Base-by-base conservation (phyloP, 257 asterid genomes). In the Przewalskia tangutica region DNA sequence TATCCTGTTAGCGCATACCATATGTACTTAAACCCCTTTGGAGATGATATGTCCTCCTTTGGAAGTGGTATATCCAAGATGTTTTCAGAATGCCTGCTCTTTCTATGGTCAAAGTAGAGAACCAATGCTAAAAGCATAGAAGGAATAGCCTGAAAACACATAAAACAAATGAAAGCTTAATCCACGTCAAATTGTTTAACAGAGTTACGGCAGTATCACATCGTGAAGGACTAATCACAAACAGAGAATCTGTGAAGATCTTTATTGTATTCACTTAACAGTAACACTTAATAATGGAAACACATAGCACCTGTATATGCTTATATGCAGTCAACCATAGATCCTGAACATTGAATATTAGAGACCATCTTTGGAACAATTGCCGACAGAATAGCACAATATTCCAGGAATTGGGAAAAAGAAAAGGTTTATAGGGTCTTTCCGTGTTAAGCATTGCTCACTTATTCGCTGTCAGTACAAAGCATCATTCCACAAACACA, bases 51-150 rank as follows among this genome's bases (percentile, higher is more conserved):
- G 2, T 80, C 82, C 16, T 92, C 91, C 86, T 88, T 91, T 8
- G 89, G 82, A 82, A 92, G 77, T 48, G 89, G 91, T 32, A 85
- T 32, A 71, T 89, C 95, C 59, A 71, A 53, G 71, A 83, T 46
- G 82, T 58, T 81, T 34, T 64, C 54, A 64, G 92, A 81, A 75
- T 92, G 93, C 85, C 82, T 88, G 81, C 84, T 77, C 87, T 93
- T 93, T 85, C 90, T 89, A 83, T 94, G 91, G 85, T 96, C 99
- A 77, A 94, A 96, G 79, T 90, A 87, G 84, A 96, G 97, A 84
- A 96, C 98, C 85, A 96, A 86, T 56, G 98, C 98, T 77, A 96
- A 88, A 75, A 96, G 98, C 99, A 96, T 96, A 0, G 98, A 96
- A 46, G 99, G 99, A 85, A 95, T 92, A 60, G 97, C 99, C 99